Base-by-base conservation (phyloP, 495 filamentous ascomycete genomes). In the Xylaria telfairii region DNA sequence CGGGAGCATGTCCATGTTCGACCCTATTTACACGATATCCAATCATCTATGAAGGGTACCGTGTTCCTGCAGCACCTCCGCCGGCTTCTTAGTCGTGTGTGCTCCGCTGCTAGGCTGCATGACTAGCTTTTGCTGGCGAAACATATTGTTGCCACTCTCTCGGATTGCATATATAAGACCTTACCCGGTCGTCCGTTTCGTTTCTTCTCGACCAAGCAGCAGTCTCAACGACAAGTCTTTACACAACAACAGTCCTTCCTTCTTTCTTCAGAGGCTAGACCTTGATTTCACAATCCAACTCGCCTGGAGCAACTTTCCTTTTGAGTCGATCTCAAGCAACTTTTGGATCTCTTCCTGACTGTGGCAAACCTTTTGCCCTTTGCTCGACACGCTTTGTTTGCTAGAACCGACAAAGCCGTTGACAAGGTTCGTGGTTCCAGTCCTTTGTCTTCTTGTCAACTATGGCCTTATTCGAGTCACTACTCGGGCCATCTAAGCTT, bases 271-370 rank as follows among this genome's bases (percentile, higher is more conserved):
- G 76, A 68, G 77, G 81, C 79, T 77, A 74, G 79, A 75, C 21
- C 79, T 78, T 78, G 68, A 71, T 69, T 69, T 71, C 73, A 76
- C 65, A 73, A 71, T 64, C 62, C 65, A 72, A 75, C 67, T 74
- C 73, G 80, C 81, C 81, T 78, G 80, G 81, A 76, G 81, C 80
- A 82, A 71, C 72, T 74, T 78, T 65, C 75, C 56, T 72, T 81
- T 74, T 66, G 73, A 77, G 74, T 73, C 64, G 56, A 77, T 57
- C 77, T 77, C 75, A 65, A 75, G 72, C 74, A 72, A 71, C 62
- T 24, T 26, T 63, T 4, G 57, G n/a, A 46, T 24, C 37, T 51
- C 56, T 64, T 65, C 51, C 42, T 47, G 19, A 39, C 53, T 53
- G 37, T 53, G 57, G 60, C 63, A 49, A 71, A 34, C 10, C n/a